phyloP scores from a whole-genome alignment of 805 yeast species.

The Wickerhamiella slavikovae region DNA sequence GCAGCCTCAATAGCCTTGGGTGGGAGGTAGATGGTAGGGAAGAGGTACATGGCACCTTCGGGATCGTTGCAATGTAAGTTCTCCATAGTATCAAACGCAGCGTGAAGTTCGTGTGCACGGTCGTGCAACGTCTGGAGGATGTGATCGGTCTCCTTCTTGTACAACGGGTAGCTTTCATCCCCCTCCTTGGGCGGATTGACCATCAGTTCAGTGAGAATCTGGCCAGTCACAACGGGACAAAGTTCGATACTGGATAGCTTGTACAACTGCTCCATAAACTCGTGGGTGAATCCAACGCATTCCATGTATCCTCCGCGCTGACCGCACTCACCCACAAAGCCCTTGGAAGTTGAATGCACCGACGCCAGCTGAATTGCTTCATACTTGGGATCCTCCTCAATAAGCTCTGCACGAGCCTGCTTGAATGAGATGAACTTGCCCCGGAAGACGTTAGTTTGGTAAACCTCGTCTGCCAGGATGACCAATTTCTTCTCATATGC shows the following conservation, averaged over 20 bases:
- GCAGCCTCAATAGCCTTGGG: conserved; percentile 45
- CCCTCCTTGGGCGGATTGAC: conserved; percentile 73
- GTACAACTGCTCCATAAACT: conserved; percentile 47
- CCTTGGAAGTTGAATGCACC: conserved; percentile 92
- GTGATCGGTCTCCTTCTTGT: conserved; percentile 35
- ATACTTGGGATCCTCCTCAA: conserved; percentile 29
- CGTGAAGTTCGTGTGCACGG: conserved; percentile 44
- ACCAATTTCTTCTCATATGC: conserved; percentile 76
- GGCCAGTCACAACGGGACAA: conserved; percentile 92
- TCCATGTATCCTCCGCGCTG: conserved; percentile 99
- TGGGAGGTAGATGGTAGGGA: conserved; percentile 57
- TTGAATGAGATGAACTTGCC: conserved; percentile 75
- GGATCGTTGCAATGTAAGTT: conserved; percentile 78
- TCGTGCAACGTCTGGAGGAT: conserved; percentile 41
- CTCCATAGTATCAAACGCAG: conserved; percentile 56
- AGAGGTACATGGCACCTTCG: conserved; percentile 93
- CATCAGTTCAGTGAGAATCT: conserved; percentile 83
- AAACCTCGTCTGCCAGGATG: conserved; percentile 91
- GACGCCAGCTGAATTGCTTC: conserved; percentile 74
- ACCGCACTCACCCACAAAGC: conserved; percentile 97
- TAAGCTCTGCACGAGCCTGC: conserved; percentile 49
- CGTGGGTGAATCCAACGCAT: conserved; percentile 54
- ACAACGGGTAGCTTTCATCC: conserved; percentile 50
- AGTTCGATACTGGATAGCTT: conserved; percentile 80
- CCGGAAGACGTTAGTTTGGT: conserved; percentile 75